phyloP scores from a whole-genome alignment of 768 basidiomycete genomes.

The Leccinum variicolor region DNA sequence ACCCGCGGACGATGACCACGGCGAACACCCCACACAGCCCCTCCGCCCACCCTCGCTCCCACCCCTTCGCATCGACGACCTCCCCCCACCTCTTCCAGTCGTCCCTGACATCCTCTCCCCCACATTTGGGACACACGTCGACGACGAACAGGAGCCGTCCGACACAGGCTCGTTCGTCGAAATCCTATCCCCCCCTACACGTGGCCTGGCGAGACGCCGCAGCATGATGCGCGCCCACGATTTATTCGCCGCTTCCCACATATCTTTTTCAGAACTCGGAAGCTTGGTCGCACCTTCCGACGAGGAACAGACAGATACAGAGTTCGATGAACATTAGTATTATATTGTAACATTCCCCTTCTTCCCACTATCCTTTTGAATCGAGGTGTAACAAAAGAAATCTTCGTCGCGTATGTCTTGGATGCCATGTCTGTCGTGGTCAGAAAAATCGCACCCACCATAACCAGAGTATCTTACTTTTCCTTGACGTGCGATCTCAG shows the following conservation, averaged over 20 bases:
- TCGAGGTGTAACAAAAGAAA: constrained; percentile 31
- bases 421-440: constrained; percentile 45
- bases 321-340: not conserved
- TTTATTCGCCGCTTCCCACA: constrained; percentile 23
- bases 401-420: constrained; percentile 52
- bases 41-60: not conserved
- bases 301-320: not conserved
- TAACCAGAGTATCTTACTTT: constrained; percentile 39
- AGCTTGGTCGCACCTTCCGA: constrained; percentile 16
- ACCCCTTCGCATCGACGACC: constrained; percentile 6
- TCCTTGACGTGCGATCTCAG: constrained; percentile 59
- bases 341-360: not conserved
- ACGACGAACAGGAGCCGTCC: not conserved
- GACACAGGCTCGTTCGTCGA: constrained; percentile 14
- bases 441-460: not conserved
- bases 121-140: not conserved
- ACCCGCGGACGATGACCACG: not conserved
- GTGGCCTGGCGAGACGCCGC: constrained; percentile 8
- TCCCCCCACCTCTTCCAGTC: constrained; percentile 8
- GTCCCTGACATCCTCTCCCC: constrained; percentile 1
- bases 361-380: not conserved
- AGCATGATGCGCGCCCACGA: constrained; percentile 23
- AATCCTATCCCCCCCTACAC: constrained; percentile 20
- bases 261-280: constrained; percentile 26
- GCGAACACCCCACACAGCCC: not conserved